A percentile compares a stretch with the other conserved stretches of the same genome.
phyloP scores from a whole-genome alignment of 2,329 filamentous ascomycete genomes.

The Immersiporthe knoxdaviesiana region DNA sequence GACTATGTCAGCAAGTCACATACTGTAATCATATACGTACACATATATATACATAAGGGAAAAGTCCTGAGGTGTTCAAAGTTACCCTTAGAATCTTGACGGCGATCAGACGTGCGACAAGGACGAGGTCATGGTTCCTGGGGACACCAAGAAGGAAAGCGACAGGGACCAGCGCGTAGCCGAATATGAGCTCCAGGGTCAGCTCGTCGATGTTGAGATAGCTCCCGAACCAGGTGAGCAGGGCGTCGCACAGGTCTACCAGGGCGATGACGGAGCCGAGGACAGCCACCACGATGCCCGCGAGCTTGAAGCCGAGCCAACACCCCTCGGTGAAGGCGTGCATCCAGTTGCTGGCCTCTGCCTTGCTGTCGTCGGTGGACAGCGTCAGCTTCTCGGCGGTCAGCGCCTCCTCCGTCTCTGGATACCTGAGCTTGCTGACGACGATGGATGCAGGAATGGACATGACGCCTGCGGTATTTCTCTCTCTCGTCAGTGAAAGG shows the following conservation, averaged over 20 bases:
- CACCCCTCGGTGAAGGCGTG: conserved; percentile 85
- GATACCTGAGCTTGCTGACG: conserved; percentile 86
- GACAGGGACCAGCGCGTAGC: conserved; percentile 77
- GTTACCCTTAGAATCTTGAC: conserved; percentile 77
- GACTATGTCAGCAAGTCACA: neutral
- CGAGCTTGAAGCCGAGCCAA: conserved; percentile 86
- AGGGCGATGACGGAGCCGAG: conserved; percentile 84
- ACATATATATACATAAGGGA: too few relatives aligned
- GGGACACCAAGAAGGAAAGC: conserved; percentile 82
- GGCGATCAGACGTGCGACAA: conserved; percentile 75
- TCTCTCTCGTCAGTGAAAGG: neutral
- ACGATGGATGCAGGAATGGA: conserved; percentile 89
- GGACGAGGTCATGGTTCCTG: conserved; percentile 63
- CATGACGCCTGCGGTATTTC: conserved; percentile 68
- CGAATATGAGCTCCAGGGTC: conserved; percentile 74
- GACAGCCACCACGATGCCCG: conserved; percentile 77
- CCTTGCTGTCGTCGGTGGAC: conserved; percentile 75
- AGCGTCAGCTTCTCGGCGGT: conserved; percentile 80
- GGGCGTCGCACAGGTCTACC: conserved; percentile 72
- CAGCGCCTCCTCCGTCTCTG: conserved; percentile 83
- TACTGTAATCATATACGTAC: too few relatives aligned
- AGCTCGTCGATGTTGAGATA: conserved; percentile 76
- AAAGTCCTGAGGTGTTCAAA: too few relatives aligned
- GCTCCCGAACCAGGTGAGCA: conserved; percentile 81
- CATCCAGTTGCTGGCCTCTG: conserved; percentile 76